Conservation (phyloP, 164 flowering plant genomes). For the Dillenia suffruticosa region DNA sequence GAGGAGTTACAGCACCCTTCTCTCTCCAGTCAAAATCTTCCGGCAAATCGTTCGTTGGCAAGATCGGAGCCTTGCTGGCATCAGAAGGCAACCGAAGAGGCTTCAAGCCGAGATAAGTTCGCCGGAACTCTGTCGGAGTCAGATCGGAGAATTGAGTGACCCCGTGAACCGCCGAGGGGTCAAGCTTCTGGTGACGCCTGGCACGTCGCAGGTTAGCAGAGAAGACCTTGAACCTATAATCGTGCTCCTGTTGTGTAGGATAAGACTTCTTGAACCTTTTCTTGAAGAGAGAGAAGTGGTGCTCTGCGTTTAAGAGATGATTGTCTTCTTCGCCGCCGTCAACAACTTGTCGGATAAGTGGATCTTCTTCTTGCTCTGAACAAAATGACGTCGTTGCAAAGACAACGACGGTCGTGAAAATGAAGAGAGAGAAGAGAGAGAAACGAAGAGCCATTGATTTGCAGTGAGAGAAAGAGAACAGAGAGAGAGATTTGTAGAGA, state of each 20-base stretch:
- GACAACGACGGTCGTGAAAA: slow-evolving; percentile 12
- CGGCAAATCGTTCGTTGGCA: slow-evolving; percentile 81
- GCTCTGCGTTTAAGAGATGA: slow-evolving; percentile 46
- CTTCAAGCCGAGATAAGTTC: slow-evolving; percentile 50
- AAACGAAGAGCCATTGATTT: too few species aligned
- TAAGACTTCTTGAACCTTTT: slow-evolving; percentile 54
- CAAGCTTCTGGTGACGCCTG: slow-evolving; percentile 63
- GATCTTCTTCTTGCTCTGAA: slow-evolving; percentile 23
- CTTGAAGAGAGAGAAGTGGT: slow-evolving; percentile 65
- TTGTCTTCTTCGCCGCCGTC: slow-evolving; percentile 24
- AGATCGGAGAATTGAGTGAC: slow-evolving; percentile 87
- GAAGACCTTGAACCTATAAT: slow-evolving; percentile 62
- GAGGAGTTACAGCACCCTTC: slow-evolving; percentile 75
- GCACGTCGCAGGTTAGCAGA: slow-evolving; percentile 78
- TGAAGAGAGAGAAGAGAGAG: slow-evolving; percentile 11
- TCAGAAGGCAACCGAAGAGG: slow-evolving; percentile 44
- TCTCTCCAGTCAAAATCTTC: slow-evolving; percentile 90
- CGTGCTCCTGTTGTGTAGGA: slow-evolving; percentile 70
- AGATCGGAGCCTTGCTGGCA: slow-evolving; percentile 69
- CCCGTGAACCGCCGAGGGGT: slow-evolving; percentile 85
- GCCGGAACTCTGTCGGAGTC: slow-evolving; percentile 71
- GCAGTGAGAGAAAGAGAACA: too few species aligned
- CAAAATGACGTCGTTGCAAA: slow-evolving; percentile 7
- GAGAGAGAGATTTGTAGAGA: too few species aligned
- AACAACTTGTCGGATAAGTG: slow-evolving; percentile 52